A percentile compares a stretch with the other conserved stretches of the same genome.
phyloP scores from a whole-genome alignment of 495 filamentous ascomycete genomes.

The Podospora pseudocomata region DNA sequence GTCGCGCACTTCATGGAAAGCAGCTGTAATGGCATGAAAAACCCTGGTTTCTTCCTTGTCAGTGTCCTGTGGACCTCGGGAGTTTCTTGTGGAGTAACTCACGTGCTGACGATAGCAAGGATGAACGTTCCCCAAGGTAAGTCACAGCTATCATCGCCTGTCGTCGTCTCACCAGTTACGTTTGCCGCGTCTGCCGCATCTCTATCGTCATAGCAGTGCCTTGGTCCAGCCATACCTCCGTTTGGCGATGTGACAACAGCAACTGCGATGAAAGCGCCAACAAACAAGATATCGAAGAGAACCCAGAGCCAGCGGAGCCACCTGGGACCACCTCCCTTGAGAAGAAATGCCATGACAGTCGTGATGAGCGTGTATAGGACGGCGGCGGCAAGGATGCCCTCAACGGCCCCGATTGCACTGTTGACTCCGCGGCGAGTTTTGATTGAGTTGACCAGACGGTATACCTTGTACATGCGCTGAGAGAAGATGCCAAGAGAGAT shows the following conservation, averaged over 20 bases:
- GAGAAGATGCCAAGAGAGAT: slow-evolving; percentile 40
- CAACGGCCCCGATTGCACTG: slow-evolving; percentile 30
- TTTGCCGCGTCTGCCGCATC: slow-evolving; percentile 11
- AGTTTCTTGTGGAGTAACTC: neutral
- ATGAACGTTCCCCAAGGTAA: slow-evolving; percentile 18
- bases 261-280: slow-evolving; percentile 36
- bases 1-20: slow-evolving; percentile 25
- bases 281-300: slow-evolving; percentile 29
- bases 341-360: slow-evolving; percentile 18
- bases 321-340: slow-evolving; percentile 23
- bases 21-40: slow-evolving; percentile 22
- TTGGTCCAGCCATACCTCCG: slow-evolving; percentile 27
- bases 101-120: slow-evolving; percentile 19
- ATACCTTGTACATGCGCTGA: slow-evolving; percentile 32
- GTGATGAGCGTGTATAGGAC: slow-evolving; percentile 32
- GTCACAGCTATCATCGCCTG: slow-evolving; percentile 12
- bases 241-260: slow-evolving; percentile 32
- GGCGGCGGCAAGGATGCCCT: slow-evolving; percentile 36
- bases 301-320: slow-evolving; percentile 31
- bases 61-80: neutral
- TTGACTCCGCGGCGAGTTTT: slow-evolving; percentile 27
- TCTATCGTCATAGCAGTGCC: slow-evolving; percentile 16
- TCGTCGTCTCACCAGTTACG: slow-evolving; percentile 10
- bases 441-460: slow-evolving; percentile 26
- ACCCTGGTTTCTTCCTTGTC: neutral